Evolutionary conservation across 306 rosid species (phyloP).

Genomic region (Gleditsia sinensis): DNA sequence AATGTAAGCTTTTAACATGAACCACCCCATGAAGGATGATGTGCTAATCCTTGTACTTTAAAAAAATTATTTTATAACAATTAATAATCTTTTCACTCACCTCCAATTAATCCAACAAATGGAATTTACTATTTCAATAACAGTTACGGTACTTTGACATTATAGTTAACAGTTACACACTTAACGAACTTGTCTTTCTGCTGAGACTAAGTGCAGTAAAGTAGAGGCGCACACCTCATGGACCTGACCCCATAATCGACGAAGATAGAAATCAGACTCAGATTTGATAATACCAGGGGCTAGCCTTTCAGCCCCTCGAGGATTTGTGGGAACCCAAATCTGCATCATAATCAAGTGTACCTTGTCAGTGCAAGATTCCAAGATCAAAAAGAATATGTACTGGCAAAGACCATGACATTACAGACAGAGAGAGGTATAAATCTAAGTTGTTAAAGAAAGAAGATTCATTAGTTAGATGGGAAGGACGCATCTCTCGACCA

Average conservation of each 20-base stretch:
- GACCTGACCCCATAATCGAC: constrained; percentile 82
- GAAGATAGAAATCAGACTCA: constrained; percentile 79
- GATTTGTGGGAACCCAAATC: constrained; percentile 93
- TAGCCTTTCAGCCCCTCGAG: constrained; percentile 86
- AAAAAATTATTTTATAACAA: neutral
- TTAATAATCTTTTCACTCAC: neutral
- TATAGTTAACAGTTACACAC: neutral
- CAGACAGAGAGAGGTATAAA: neutral
- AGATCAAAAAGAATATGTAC: constrained; percentile 16
- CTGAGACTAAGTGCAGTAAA: neutral
- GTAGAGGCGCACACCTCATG: constrained; percentile 57
- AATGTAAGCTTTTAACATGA: neutral
- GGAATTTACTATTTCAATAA: neutral
- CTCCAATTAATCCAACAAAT: neutral
- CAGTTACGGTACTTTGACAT: neutral
- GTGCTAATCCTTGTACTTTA: neutral
- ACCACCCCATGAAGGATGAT: constrained; percentile 1
- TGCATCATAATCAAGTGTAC: constrained; percentile 44
- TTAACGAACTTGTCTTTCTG: neutral
- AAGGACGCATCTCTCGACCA: too few species aligned
- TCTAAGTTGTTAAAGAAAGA: neutral
- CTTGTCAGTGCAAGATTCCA: constrained; percentile 30
- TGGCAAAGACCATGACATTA: neutral
- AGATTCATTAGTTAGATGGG: neutral
- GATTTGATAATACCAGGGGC: constrained; percentile 73